Evolutionary conservation across 345 rosid genomes (phyloP).

Genomic region (Streptanthus diversifolius): DNA sequence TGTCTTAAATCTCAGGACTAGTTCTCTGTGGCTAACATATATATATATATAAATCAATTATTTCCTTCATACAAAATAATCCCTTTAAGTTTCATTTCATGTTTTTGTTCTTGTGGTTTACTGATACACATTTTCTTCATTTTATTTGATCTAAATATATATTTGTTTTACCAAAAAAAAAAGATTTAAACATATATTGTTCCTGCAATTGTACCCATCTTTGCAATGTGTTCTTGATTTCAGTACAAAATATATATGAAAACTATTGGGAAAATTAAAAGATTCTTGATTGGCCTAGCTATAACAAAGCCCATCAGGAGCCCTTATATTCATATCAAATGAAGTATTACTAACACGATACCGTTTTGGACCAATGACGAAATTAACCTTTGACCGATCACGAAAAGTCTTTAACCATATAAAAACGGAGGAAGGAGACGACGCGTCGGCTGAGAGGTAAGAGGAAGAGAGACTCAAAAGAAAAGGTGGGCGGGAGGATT

Average conservation of each 20-base stretch:
- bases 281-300: not conserved
- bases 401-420: conserved; percentile 3
- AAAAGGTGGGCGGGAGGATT: not conserved
- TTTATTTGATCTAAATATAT: not conserved
- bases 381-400: conserved; percentile 14
- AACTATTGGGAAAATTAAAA: not conserved
- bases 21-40: not conserved
- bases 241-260: not conserved
- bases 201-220: not conserved
- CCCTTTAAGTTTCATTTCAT: not conserved
- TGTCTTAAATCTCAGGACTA: not conserved
- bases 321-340: not conserved
- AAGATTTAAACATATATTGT: no score
- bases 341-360: not conserved
- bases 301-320: not conserved
- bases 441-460: conserved; percentile 32
- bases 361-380: not conserved
- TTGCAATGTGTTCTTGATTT: not conserved
- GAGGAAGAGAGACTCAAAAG: conserved; percentile 36
- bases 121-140: not conserved
- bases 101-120: not conserved
- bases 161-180: no score
- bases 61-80: not conserved
- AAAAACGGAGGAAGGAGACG: not conserved
- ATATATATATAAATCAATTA: not conserved